Evolutionary conservation across 2,329 filamentous ascomycete genomes (phyloP), one percentile per base, ranked within the genome.

Genomic region (Juglanconis juglandina): DNA sequence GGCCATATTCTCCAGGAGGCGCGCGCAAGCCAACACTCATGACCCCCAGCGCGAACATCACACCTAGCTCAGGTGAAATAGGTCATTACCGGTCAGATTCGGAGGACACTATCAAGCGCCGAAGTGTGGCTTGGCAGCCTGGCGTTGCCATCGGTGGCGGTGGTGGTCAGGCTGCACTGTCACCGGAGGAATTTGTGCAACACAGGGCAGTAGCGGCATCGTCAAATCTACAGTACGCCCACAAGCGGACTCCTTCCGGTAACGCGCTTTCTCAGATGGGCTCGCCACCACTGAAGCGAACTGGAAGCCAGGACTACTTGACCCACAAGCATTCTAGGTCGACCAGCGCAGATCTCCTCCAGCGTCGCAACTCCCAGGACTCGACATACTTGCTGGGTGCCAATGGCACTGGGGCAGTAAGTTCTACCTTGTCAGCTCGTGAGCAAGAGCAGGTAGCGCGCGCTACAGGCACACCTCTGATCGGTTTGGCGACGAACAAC

Each of bases 381-480:
- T 80, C 87, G 9, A 79, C 77, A 46, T 72, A 74, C 4, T 70
- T 82, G 59, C 73, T 88, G 35, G 75, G 77, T 53, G 80, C 85
- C 65, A 75, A 82, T 39, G 70, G 67, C 52, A 68, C 66, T 5
- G 73, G 74, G 3, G 74, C 76, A 33, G 55, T 69, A 50, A 78
- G 69, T 32, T 80, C 83, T 0, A 84, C 88, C 60, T 79, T 96
- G n/a, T 92, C 90, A 24, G 92, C 92, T 17, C 86, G 89, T 14
- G 92, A 96, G 73, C 92, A 96, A 71, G 91, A 96, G 74, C 89
- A 96, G 66, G 83, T 96, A n/a, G 90, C 92, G 9, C 86, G 90
- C 42, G 81, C 91, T 66, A 96, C 92, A 0, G 90, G 90, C 1
- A 87, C 86, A 0, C 90, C 92, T 0, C 78, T 96, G 53, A 83